phyloP scores from a whole-genome alignment of 2,329 filamentous ascomycete species.

The Parascedosporium putredinis region DNA sequence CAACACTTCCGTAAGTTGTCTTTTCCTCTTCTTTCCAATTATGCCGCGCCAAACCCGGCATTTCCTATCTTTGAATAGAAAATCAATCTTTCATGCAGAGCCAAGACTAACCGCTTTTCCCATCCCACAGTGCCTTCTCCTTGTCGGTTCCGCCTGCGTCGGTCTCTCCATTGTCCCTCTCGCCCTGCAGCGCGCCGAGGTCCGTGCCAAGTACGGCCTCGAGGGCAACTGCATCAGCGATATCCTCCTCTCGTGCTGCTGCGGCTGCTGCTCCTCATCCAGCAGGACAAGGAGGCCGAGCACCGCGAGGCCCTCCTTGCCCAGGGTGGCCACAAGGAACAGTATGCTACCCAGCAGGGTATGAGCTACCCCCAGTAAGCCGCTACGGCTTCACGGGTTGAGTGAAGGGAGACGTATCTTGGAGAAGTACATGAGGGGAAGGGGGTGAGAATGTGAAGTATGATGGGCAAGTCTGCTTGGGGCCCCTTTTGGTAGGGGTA shows the following conservation, averaged over 20 bases:
- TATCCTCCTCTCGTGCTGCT: slow-evolving; percentile 32
- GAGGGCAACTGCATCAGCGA: slow-evolving; percentile 32
- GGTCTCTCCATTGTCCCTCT: slow-evolving; percentile 31
- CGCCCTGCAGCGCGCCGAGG: slow-evolving; percentile 32
- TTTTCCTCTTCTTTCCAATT: not conserved
- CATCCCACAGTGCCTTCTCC: slow-evolving; percentile 28
- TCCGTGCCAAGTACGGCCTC: slow-evolving; percentile 34
- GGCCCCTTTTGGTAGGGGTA: no score
- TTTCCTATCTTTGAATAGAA: no score
- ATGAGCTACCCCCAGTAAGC: slow-evolving; percentile 17
- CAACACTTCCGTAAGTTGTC: slow-evolving; percentile 32
- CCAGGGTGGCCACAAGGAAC: slow-evolving; percentile 16
- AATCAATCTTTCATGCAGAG: no score
- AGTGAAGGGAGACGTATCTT: not conserved
- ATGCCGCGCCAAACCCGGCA: no score
- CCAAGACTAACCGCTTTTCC: no score
- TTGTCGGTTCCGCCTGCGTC: slow-evolving; percentile 29
- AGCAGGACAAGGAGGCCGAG: slow-evolving; percentile 36
- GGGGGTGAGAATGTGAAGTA: no score
- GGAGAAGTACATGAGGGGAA: not conserved
- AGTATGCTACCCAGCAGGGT: slow-evolving; percentile 20
- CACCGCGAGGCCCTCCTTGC: slow-evolving; percentile 21
- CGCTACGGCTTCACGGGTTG: not conserved
- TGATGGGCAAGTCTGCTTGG: no score
- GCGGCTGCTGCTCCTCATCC: slow-evolving; percentile 33